Percentiles rank a stretch among this genome's conserved stretches.
Conservation (phyloP, 2,329 filamentous ascomycete species). For the Thielaviopsis euricoi region DNA sequence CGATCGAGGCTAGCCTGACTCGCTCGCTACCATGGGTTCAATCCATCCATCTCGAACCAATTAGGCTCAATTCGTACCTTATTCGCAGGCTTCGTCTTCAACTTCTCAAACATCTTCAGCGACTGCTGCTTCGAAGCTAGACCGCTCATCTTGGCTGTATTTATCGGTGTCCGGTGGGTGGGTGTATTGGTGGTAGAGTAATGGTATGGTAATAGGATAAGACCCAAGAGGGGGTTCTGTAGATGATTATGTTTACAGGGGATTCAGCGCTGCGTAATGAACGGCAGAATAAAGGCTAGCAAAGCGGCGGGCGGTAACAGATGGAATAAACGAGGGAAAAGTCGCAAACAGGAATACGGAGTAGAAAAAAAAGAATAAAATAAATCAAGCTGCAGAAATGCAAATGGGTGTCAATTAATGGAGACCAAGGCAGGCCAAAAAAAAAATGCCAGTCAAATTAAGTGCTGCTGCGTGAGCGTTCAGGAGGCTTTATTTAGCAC, state of each 20-base stretch:
- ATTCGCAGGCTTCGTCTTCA: slow-evolving; percentile 88
- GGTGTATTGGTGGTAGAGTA: slow-evolving; percentile 6
- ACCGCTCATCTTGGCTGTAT: slow-evolving; percentile 32
- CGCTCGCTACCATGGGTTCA: neutral
- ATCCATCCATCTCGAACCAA: neutral
- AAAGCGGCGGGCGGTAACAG: neutral
- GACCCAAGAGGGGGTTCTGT: neutral
- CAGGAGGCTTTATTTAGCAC: slow-evolving; percentile 19
- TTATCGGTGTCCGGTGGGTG: neutral
- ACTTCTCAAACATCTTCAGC: slow-evolving; percentile 92
- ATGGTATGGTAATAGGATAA: neutral
- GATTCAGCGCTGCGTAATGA: neutral
- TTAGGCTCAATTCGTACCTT: slow-evolving; percentile 43
- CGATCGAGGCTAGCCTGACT: neutral
- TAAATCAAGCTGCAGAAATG: neutral
- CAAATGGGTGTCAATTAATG: neutral
- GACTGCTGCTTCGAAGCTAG: slow-evolving; percentile 86
- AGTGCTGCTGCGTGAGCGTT: slow-evolving; percentile 13
- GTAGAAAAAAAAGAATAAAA: neutral
- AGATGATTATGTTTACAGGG: slow-evolving; percentile 2
- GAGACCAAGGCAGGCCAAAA: too few relatives aligned
- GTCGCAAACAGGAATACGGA: neutral
- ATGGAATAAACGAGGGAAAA: neutral
- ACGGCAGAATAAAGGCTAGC: neutral
- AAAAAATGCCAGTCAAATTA: neutral